phyloP scores from a whole-genome alignment of 768 basidiomycete species.

The Leccinum rimulosum region DNA sequence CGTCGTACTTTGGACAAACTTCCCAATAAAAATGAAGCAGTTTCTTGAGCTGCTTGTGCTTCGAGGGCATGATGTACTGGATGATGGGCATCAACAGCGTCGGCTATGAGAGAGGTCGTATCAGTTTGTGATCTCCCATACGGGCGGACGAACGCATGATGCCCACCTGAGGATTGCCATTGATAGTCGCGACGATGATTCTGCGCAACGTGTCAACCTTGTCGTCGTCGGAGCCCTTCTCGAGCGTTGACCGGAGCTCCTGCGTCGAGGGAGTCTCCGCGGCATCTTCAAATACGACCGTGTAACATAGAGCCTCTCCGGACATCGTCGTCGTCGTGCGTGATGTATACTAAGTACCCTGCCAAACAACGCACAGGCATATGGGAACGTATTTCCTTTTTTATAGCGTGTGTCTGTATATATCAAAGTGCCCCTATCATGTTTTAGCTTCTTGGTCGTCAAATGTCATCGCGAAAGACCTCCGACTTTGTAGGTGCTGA shows the following conservation, averaged over 20 bases:
- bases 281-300: constrained; percentile 70
- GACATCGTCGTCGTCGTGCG: constrained; percentile 23
- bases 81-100: constrained; percentile 95
- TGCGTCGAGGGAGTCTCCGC: constrained; percentile 75
- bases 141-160: background rate
- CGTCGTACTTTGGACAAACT: constrained; percentile 97
- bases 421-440: too few species aligned
- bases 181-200: constrained; percentile 91
- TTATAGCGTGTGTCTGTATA: background rate
- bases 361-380: background rate
- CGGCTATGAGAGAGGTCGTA: constrained; percentile 49
- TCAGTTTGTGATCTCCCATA: constrained; percentile 1
- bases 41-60: constrained; percentile 97
- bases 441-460: too few species aligned
- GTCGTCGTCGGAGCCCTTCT: constrained; percentile 96
- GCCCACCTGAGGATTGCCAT: constrained; percentile 87
- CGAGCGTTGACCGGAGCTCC: constrained; percentile 78
- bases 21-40: constrained; percentile 95
- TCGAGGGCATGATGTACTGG: constrained; percentile 94
- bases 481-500: background rate
- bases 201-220: constrained; percentile 94
- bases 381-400: constrained; percentile 11
- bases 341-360: background rate
- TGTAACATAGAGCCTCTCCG: constrained; percentile 72
- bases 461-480: background rate